Evolutionary conservation across 2,329 filamentous ascomycete species (phyloP), one percentile per base, ranked within the genome.

Genomic region (Neonectria faginata): DNA sequence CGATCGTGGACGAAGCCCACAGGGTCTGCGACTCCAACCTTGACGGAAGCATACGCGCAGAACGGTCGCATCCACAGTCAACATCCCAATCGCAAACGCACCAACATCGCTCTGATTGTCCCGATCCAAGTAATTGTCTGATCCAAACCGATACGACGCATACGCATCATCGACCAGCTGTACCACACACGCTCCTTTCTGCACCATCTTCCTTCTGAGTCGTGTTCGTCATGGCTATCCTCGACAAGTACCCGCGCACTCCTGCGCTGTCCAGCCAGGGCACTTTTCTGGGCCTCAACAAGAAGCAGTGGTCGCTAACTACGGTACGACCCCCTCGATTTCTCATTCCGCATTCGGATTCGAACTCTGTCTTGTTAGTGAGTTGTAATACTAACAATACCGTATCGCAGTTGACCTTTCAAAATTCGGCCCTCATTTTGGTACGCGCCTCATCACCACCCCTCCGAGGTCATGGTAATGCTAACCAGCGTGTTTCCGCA

Each of bases 381-480:
- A 47, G 44, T 47, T 5, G 25, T 36, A 14, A 45, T 67, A 59
- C 67, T 73, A 57, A 70, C 59, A 18, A 41, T 29, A 27, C n/a
- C 33, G 41, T 65, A 56, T 20, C 50, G 12, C 51, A 94, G 92
- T 85, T 95, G 74, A 93, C 90, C 29, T 88, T 80, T 57, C 78
- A 94, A 82, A 94, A 94, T 77, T 93, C 91, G 8, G 90, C 89
- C 27, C 84, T 94, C 65, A 93, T 93, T 65, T 82, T 95, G 70
- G 89, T 91, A 82, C 70, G 80, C 77, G 33, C 36, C 58, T 57
- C 52, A 61, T 41, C 48, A 57, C 51, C 22, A 41, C 45, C 62
- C 61, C 55, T 45, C 53, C 45, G 74, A 93, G 91, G 84, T 93
- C 72, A 92, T 88, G 22, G 86, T 92, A 91, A 93, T 81, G 55